Base-by-base conservation (phyloP, 257 asterid genomes). In the Nyctanthes arbortristis region DNA sequence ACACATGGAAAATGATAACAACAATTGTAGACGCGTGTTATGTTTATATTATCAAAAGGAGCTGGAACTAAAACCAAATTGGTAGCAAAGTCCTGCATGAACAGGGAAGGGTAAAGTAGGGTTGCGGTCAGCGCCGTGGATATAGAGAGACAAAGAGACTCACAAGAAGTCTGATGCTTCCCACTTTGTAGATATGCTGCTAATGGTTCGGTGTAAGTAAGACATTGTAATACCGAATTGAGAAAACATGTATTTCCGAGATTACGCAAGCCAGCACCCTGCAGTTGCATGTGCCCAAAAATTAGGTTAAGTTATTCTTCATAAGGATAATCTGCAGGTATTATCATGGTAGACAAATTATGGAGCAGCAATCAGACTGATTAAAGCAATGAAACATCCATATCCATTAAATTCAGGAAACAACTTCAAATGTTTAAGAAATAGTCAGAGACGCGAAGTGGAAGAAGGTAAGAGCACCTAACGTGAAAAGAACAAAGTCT, bases 191-290 rank as follows among this genome's bases (percentile, higher is more conserved):
- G 84, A 83, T 94, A 94, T 24, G 99, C 97, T 24, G 97, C 99
- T 76, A 94, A 84, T 5, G 99, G 99, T 74, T 92, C 97, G 5
- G 99, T 94, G 79, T 94, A 94, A 31, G 99, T 94, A 73, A 94
- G 82, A 31, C 99, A 94, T 66, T 94, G 99, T 78, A 94, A 74
- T 32, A 94, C 99, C 11, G 99, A 85, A 76, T 94, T 94, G 61
- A 94, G 92, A 66, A 86, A 94, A 76, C 99, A 94, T 7, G 99
- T 94, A 59, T 94, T 94, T 65, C 99, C 99, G 34, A 94, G 99
- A 76, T 94, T 94, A 71, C 91, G 95, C 77, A 94, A 80, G 52
- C 99, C 99, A 25, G 99, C 99, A 59, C 99, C 99, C 99, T 94
- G 96, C 65, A 79, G 79, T 73, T 57, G 61, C 55, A 47, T 37